Percentiles rank a stretch among this genome's conserved stretches.
Conservation (phyloP, 2,329 filamentous ascomycete genomes). For the Fusarium subglutinans region DNA sequence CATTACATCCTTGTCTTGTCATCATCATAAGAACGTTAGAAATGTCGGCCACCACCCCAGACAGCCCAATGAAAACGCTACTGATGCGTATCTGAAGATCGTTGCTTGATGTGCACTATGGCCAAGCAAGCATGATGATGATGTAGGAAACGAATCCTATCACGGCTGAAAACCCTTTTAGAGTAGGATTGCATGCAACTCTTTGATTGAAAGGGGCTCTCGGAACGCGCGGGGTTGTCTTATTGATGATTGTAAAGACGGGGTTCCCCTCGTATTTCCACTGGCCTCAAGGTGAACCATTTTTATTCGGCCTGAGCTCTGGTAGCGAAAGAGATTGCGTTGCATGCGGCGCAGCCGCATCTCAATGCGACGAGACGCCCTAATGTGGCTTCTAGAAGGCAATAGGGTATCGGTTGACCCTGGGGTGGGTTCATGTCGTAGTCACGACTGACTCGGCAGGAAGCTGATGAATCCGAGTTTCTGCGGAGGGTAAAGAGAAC, state of each 20-base stretch:
- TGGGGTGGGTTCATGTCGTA: not conserved
- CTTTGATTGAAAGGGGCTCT: not conserved
- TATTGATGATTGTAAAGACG: conserved; percentile 3
- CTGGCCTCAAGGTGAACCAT: not conserved
- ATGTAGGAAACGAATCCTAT: conserved; percentile 32
- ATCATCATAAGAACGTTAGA: conserved; percentile 9
- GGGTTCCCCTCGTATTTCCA: not conserved
- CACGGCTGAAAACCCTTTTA: conserved; percentile 33
- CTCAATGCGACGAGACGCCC: conserved; percentile 9
- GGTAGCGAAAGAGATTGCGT: conserved; percentile 35
- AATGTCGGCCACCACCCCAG: not conserved
- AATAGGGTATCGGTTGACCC: not conserved
- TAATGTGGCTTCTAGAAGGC: conserved; percentile 38
- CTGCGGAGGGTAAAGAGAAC: not conserved
- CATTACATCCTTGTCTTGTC: conserved; percentile 5
- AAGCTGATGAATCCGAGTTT: not conserved
- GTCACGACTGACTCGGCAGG: not conserved
- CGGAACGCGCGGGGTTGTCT: not conserved
- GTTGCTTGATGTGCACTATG: conserved; percentile 25
- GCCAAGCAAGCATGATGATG: conserved; percentile 25
- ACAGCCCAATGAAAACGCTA: not conserved
- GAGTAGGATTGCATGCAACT: conserved; percentile 17
- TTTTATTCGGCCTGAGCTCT: not conserved
- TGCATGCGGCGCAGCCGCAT: conserved; percentile 37
- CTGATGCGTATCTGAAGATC: conserved; percentile 20